These are phyloP conservation scores for Hypoxylon fuscum DNA, from an alignment of 495 filamentous ascomycete genomes.

Conservation along the genomic window DNA sequence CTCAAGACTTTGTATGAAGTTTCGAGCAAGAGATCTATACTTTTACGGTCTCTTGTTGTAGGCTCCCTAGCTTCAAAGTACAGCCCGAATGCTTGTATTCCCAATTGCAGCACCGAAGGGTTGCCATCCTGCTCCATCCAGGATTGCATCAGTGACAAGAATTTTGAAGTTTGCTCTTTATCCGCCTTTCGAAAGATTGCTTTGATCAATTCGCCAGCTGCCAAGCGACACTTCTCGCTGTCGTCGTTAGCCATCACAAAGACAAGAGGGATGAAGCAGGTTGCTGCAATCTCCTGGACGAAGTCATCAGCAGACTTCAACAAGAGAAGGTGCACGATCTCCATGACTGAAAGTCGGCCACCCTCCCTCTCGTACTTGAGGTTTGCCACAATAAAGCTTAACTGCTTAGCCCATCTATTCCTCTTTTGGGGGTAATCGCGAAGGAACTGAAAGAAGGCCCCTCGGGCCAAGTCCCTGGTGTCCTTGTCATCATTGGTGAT, in stretches of 20 bases:
- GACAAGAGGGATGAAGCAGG: slow-evolving; percentile 86
- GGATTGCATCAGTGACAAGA: slow-evolving; percentile 71
- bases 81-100: slow-evolving; percentile 80
- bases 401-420: slow-evolving; percentile 85
- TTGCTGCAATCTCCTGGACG: slow-evolving; percentile 79
- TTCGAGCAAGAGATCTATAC: slow-evolving; percentile 56
- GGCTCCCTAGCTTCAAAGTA: slow-evolving; percentile 77
- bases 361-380: slow-evolving; percentile 88
- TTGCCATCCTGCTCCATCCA: slow-evolving; percentile 82
- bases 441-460: slow-evolving; percentile 91
- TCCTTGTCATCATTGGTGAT: slow-evolving; percentile 90
- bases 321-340: slow-evolving; percentile 82
- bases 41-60: slow-evolving; percentile 65
- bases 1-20: slow-evolving; percentile 60
- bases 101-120: slow-evolving; percentile 71
- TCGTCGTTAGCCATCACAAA: slow-evolving; percentile 90
- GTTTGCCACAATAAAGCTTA: slow-evolving; percentile 87
- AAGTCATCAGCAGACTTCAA: slow-evolving; percentile 82
- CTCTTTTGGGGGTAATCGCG: slow-evolving; percentile 94
- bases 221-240: slow-evolving; percentile 81
- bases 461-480: slow-evolving; percentile 85
- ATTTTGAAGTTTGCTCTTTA: slow-evolving; percentile 71
- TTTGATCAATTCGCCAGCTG: slow-evolving; percentile 81
- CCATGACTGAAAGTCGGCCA: slow-evolving; percentile 89
- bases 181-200: slow-evolving; percentile 83